Evolutionary conservation across 768 basidiomycete genomes (phyloP), one percentile per base, ranked within the genome.

Genomic region (Cystobasidium onofrii): DNA sequence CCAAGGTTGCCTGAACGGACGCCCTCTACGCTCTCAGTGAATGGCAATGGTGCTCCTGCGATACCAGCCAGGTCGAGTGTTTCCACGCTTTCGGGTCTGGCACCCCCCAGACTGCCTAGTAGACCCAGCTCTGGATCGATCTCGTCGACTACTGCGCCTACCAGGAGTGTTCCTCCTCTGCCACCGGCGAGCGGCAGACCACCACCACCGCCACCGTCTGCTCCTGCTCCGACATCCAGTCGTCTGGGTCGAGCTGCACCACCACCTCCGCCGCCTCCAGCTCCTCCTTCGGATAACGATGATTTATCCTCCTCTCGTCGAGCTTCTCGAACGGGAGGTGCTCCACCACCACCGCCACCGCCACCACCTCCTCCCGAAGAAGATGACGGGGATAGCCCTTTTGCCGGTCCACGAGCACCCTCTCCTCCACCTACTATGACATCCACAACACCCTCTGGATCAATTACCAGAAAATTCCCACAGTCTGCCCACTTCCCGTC

Each of bases 401-500:
- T 46, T 23, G 43, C 43, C 15, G 43, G 43, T 2, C 43, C 63
- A 15, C 36, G 36, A 1, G 63, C 43, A 3, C 54, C 69, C 6
- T 57, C 52, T 17, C 69, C 69, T 27, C 69, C 69, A n/a, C 33
- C 69, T 34, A 71, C 69, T 7, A 71, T 71, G 69, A 71, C 55
- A 17, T 57, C 52, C 7, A 34, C 52, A 20, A 71, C 50, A 1
- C 44, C 69, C 4, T 71, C 69, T 13, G 69, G 69, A 36, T 34
- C 50, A 20, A 60, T 71, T 10, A 55, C 55, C 12, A 23, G 69
- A n/a, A 71, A 71, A 36, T 71, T 71, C 69, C 69, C 69, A 6
- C 69, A 71, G 34, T 71, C 69, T 13, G 69, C 69, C 18, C 69
- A 71, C 25, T 71, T 71, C 43, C 69, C 69, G 1, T 15, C 50